Evolutionary conservation across 2,329 filamentous ascomycete genomes (phyloP).

Genomic region (Cryphonectria nitschkei): DNA sequence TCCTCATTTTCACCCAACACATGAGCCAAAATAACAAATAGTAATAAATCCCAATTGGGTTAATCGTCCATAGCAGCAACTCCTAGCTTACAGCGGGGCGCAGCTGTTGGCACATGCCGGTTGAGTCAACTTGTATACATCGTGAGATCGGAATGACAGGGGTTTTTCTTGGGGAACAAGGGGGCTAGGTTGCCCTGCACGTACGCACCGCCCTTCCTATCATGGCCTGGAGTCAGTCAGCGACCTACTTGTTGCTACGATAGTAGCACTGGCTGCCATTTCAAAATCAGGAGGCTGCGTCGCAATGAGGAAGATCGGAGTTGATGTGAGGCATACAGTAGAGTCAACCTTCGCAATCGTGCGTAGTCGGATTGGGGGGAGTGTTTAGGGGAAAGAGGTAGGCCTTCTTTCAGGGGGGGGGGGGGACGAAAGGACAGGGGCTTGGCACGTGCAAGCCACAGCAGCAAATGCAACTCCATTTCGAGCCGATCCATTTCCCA

Average conservation of each 20-base stretch:
- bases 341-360: not conserved
- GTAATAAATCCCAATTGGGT: not conserved
- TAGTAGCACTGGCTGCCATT: not conserved
- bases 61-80: not conserved
- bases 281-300: too few species aligned
- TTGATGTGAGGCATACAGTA: not conserved
- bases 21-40: not conserved
- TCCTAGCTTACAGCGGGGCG: not conserved
- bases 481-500: conserved; percentile 2
- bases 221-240: not conserved
- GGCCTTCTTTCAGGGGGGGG: not conserved
- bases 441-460: conserved; percentile 16
- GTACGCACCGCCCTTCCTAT: not conserved
- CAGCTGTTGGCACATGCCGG: not conserved
- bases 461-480: not conserved
- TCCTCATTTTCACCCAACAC: not conserved
- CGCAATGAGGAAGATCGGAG: not conserved
- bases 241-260: not conserved
- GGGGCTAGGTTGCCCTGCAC: not conserved
- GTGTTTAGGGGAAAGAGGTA: not conserved
- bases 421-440: conserved; percentile 1
- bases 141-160: conserved; percentile 2
- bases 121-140: conserved; percentile 15
- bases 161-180: not conserved
- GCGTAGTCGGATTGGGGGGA: not conserved